Conservation (phyloP, 208 protist species). For the Acanthamoeba healyi region DNA sequence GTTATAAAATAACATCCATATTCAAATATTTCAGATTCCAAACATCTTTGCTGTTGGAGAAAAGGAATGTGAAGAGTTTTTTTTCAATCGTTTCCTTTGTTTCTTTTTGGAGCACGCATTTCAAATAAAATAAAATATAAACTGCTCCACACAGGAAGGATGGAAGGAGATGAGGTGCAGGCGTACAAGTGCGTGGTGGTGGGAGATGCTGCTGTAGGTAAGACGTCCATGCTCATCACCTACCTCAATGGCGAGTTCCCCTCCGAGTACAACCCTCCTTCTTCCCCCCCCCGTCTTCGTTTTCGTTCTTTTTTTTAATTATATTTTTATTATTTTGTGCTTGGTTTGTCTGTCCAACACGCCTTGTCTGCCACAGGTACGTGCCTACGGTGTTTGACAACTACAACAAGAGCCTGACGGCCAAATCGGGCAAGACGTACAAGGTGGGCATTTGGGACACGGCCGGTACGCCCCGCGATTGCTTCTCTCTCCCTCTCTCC, state of each 20-base stretch:
- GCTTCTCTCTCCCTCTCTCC: too few species aligned
- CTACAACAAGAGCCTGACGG: slow-evolving; percentile 14
- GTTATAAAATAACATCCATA: too few species aligned
- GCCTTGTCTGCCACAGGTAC: neutral
- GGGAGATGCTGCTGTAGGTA: slow-evolving; percentile 48
- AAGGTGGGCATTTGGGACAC: slow-evolving; percentile 58
- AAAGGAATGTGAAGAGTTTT: too few species aligned
- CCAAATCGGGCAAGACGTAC: neutral
- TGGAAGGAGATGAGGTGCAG: neutral
- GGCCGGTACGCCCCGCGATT: too few species aligned
- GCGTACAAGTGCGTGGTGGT: slow-evolving; percentile 61
- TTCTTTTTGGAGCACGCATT: too few species aligned
- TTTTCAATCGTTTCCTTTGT: too few species aligned
- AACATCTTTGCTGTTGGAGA: too few species aligned
- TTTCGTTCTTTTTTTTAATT: too few species aligned
- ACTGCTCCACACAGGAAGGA: neutral
- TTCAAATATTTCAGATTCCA: too few species aligned
- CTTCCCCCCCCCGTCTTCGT: neutral
- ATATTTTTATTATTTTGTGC: neutral
- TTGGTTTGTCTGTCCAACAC: neutral
- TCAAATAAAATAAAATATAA: too few species aligned
- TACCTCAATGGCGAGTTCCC: slow-evolving; percentile 58
- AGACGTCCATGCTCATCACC: slow-evolving; percentile 45
- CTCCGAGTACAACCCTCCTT: neutral
- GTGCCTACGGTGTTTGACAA: slow-evolving; percentile 66